phyloP scores from a whole-genome alignment of 2,329 filamentous ascomycete genomes.

The Dactylellina sp. region DNA sequence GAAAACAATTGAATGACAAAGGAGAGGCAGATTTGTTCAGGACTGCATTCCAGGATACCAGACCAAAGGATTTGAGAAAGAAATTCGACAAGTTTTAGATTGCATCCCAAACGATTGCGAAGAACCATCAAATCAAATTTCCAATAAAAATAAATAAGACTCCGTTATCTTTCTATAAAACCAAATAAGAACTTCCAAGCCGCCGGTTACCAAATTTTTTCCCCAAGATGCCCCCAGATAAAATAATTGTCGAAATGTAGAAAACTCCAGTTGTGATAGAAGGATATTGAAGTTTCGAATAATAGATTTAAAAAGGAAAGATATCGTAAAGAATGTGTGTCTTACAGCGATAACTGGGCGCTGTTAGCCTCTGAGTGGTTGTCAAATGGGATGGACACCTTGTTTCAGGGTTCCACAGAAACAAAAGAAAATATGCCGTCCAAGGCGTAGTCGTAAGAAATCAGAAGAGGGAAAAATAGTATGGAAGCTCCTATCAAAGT shows the following conservation, averaged over 20 bases:
- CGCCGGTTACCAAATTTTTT: conserved; percentile 1
- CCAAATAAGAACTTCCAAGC: neutral
- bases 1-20: neutral
- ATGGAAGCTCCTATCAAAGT: conserved; percentile 19
- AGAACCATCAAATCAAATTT: no score
- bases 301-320: neutral
- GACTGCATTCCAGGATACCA: neutral
- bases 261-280: conserved; percentile 3
- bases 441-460: conserved; percentile 21
- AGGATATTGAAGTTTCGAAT: neutral
- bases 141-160: conserved; percentile 11
- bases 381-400: conserved; percentile 2
- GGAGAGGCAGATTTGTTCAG: neutral
- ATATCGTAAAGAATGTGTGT: conserved; percentile 6
- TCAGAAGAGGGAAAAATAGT: conserved; percentile 19
- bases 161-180: conserved; percentile 33
- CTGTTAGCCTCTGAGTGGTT: neutral
- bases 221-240: conserved; percentile 14
- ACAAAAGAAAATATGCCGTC: conserved; percentile 52
- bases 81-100: neutral
- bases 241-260: conserved; percentile 4
- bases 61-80: neutral
- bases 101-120: neutral
- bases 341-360: neutral
- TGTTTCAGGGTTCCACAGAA: neutral